These are phyloP conservation scores for Tephrocybe rancida DNA, from an alignment of 768 basidiomycete species.

Conservation along the genomic window DNA sequence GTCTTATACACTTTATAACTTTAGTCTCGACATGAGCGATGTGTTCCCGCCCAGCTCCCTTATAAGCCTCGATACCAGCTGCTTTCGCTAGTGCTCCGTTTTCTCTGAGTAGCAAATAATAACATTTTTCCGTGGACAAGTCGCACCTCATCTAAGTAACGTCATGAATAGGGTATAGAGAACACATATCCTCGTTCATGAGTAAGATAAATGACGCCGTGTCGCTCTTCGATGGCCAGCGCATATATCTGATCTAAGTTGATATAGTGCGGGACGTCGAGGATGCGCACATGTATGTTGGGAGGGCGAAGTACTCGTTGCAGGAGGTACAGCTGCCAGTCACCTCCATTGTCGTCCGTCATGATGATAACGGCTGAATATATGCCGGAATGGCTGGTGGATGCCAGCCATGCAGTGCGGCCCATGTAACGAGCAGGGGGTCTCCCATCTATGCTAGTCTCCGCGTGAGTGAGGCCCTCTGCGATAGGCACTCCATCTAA, in stretches of 20 bases:
- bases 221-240: constrained; percentile 15
- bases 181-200: constrained; percentile 11
- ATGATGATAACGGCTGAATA: constrained; percentile 5
- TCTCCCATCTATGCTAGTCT: not conserved
- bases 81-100: no score
- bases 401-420: not conserved
- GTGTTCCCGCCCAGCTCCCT: no score
- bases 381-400: constrained; percentile 6
- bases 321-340: constrained; percentile 2
- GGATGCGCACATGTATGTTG: not conserved
- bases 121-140: no score
- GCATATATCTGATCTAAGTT: constrained; percentile 7
- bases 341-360: not conserved
- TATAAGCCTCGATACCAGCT: no score
- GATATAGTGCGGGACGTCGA: constrained; percentile 12
- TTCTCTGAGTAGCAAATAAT: no score
- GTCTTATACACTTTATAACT: no score
- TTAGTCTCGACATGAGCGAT: no score
- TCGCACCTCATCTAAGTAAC: no score
- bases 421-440: not conserved
- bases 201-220: constrained; percentile 16
- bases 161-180: constrained; percentile 16
- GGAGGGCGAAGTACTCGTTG: not conserved
- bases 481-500: not conserved
- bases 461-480: not conserved